These are phyloP conservation scores for Luffa acutangula DNA, from an alignment of 306 rosid species.

Conservation along the genomic window DNA sequence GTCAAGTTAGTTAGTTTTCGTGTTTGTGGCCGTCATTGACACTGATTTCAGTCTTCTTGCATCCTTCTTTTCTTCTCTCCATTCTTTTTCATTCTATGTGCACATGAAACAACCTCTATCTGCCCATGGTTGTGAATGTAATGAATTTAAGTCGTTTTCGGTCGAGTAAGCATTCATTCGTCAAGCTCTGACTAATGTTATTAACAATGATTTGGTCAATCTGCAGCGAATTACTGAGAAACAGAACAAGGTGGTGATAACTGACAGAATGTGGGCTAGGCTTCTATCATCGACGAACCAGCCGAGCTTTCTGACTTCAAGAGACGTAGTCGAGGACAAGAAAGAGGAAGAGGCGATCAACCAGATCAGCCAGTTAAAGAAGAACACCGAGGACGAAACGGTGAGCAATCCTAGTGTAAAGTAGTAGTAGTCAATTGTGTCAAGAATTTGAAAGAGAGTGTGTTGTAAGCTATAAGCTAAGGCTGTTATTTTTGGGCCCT, in stretches of 20 bases:
- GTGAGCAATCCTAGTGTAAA: slow-evolving; percentile 1
- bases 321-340: slow-evolving; percentile 30
- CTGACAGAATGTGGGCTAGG: slow-evolving; percentile 99
- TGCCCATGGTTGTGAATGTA: neutral
- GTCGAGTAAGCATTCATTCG: neutral
- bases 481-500: slow-evolving; percentile 4
- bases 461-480: neutral
- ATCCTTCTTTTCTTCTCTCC: neutral
- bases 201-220: neutral
- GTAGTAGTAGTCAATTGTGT: neutral
- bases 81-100: neutral
- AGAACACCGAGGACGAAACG: neutral
- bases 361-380: neutral
- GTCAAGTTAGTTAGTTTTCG: neutral
- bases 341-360: slow-evolving; percentile 15
- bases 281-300: slow-evolving; percentile 88
- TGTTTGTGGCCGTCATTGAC: neutral
- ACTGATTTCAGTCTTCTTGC: neutral
- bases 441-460: neutral
- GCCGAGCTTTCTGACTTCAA: slow-evolving; percentile 59
- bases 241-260: slow-evolving; percentile 68
- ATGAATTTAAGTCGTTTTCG: neutral
- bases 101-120: neutral
- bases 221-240: slow-evolving; percentile 68
- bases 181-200: neutral